These are phyloP conservation scores for Babesia gibsoni DNA, from an alignment of 169 alveolate species.

Conservation along the genomic window DNA sequence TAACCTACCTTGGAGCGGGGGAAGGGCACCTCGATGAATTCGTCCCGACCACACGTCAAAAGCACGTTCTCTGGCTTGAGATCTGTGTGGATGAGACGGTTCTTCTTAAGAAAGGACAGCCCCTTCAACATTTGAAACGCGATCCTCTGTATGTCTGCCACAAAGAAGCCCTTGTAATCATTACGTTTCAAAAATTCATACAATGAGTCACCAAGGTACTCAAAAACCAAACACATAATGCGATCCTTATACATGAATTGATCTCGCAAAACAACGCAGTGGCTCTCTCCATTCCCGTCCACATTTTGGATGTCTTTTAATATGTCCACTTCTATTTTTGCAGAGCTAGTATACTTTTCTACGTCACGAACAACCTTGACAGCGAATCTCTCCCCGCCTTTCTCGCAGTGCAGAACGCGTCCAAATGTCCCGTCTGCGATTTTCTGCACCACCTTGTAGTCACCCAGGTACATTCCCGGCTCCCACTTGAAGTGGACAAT, in stretches of 20 bases:
- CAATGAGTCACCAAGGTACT: slow-evolving; percentile 92
- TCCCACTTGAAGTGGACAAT: slow-evolving; percentile 68
- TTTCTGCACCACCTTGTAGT: slow-evolving; percentile 81
- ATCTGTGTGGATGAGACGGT: slow-evolving; percentile 96
- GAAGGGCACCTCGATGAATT: slow-evolving; percentile 68
- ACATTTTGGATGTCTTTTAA: slow-evolving; percentile 80
- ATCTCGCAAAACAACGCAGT: slow-evolving; percentile 87
- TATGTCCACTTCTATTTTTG: slow-evolving; percentile 94
- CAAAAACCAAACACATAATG: slow-evolving; percentile 93
- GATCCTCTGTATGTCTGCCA: slow-evolving; percentile 87
- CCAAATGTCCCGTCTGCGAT: slow-evolving; percentile 99
- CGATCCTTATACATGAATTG: slow-evolving; percentile 83
- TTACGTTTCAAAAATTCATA: slow-evolving; percentile 91
- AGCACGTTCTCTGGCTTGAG: slow-evolving; percentile 96
- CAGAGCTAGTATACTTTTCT: slow-evolving; percentile 91
- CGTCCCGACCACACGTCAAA: slow-evolving; percentile 71
- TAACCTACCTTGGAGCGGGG: slow-evolving; percentile 64
- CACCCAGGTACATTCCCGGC: slow-evolving; percentile 70
- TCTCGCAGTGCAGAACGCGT: slow-evolving; percentile 90
- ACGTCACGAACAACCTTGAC: slow-evolving; percentile 92
- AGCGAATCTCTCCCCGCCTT: slow-evolving; percentile 82
- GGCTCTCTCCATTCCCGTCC: slow-evolving; percentile 83
- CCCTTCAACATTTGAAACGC: slow-evolving; percentile 91
- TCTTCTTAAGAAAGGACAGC: slow-evolving; percentile 86
- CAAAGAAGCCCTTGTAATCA: slow-evolving; percentile 89